Percentiles rank a stretch among this genome's conserved stretches.
Conservation (phyloP, 2,329 filamentous ascomycete genomes). For the Pseudocercospora eumusae region DNA sequence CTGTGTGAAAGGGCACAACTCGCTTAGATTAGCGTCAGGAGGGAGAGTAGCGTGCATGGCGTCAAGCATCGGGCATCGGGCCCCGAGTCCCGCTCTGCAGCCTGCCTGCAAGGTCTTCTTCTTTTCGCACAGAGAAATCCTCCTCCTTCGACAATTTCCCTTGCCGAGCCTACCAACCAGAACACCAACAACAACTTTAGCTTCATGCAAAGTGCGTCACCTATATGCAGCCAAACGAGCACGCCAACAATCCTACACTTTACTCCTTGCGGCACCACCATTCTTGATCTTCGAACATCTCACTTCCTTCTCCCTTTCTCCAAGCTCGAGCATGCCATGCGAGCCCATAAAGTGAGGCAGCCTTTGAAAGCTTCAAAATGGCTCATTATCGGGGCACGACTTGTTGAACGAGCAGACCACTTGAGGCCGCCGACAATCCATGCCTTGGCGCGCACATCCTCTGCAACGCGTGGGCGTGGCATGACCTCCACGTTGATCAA, state of each 20-base stretch:
- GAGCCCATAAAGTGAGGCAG: background rate
- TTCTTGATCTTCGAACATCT: no score
- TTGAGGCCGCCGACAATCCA: background rate
- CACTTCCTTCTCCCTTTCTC: background rate
- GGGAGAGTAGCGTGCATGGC: background rate
- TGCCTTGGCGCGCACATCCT: no score
- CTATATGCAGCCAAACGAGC: background rate
- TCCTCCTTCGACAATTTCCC: background rate
- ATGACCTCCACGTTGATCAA: no score
- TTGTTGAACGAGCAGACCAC: background rate
- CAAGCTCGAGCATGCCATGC: background rate
- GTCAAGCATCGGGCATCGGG: no score
- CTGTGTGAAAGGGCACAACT: no score
- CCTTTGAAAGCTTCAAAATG: background rate
- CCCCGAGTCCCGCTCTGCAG: no score
- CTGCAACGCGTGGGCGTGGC: no score
- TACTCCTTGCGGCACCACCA: slow-evolving; percentile 1
- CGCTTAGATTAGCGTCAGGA: no score
- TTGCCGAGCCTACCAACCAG: slow-evolving; percentile 5
- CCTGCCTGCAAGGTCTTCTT: background rate
- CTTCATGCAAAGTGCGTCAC: no score
- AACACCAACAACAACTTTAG: background rate
- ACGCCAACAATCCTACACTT: background rate
- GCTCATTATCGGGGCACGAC: slow-evolving; percentile 1
- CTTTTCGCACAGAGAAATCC: background rate